These are phyloP conservation scores for Suillus lakei DNA, from an alignment of 768 basidiomycete genomes.

Conservation along the genomic window DNA sequence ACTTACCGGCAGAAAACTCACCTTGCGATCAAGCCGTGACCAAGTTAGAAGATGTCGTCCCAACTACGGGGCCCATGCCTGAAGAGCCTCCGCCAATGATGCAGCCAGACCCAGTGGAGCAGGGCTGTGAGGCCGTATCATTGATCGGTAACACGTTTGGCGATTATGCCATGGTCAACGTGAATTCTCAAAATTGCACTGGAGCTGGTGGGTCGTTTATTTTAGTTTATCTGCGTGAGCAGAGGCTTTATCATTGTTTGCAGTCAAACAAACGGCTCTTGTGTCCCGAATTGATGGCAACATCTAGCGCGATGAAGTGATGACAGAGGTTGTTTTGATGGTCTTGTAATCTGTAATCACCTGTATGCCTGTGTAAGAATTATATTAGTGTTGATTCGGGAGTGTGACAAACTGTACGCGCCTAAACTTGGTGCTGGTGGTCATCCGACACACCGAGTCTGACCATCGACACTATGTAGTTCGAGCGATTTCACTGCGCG, in stretches of 20 bases:
- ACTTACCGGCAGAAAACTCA: background rate
- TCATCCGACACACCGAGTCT: too few relatives aligned
- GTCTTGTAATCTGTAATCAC: too few relatives aligned
- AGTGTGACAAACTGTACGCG: too few relatives aligned
- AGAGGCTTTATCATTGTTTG: too few relatives aligned
- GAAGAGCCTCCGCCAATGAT: background rate
- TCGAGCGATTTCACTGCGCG: too few relatives aligned
- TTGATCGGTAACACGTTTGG: background rate
- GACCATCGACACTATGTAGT: too few relatives aligned
- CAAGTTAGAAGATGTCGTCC: background rate
- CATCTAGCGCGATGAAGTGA: background rate
- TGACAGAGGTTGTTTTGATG: too few relatives aligned
- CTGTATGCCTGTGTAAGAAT: too few relatives aligned
- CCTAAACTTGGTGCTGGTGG: too few relatives aligned
- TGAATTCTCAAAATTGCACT: background rate
- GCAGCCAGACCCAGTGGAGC: background rate
- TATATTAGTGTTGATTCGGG: too few relatives aligned
- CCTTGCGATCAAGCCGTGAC: background rate
- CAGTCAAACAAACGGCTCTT: background rate
- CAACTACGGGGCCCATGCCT: background rate
- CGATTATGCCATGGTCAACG: background rate
- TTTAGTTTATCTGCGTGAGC: too few relatives aligned
- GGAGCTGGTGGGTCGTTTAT: background rate
- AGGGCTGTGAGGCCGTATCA: background rate
- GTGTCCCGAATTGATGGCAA: background rate